A percentile compares a stretch with the other conserved stretches of the same genome.
Evolutionary conservation across 1,139 yeast species (phyloP).

Genomic region (Yamadazyma spencermartinsiae): DNA sequence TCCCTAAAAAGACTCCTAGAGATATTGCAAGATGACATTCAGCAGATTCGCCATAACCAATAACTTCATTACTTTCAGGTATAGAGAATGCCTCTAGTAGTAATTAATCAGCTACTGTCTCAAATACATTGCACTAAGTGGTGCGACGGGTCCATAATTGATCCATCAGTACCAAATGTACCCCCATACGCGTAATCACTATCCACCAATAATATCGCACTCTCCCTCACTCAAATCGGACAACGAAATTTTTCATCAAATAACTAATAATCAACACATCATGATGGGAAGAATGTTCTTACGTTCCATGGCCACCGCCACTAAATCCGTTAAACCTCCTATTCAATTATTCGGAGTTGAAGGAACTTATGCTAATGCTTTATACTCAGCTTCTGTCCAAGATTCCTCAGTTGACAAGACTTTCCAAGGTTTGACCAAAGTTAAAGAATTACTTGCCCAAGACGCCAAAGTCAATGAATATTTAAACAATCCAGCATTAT

Average conservation of each 20-base stretch:
- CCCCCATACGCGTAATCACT: constrained; percentile 7
- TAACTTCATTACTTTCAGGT: too few relatives aligned
- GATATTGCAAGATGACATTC: too few relatives aligned
- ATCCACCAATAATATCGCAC: constrained; percentile 14
- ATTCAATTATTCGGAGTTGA: constrained; percentile 93
- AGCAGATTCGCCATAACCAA: too few relatives aligned
- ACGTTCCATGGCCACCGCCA: constrained; percentile 71
- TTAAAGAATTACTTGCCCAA: constrained; percentile 54
- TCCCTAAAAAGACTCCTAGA: too few relatives aligned
- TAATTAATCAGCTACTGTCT: too few relatives aligned
- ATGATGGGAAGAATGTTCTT: constrained; percentile 65
- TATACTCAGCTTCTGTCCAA: constrained; percentile 89
- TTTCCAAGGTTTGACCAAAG: constrained; percentile 61
- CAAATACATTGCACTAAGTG: too few relatives aligned
- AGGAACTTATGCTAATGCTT: constrained; percentile 95
- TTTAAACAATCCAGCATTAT: constrained; percentile 82
- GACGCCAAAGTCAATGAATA: constrained; percentile 66
- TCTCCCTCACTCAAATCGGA: too few relatives aligned
- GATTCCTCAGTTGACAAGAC: constrained; percentile 75
- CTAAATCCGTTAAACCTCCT: constrained; percentile 73
- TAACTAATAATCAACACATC: constrained; percentile 2
- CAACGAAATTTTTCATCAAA: constrained; percentile 3
- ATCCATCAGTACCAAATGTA: background rate
- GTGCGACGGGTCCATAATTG: background rate
- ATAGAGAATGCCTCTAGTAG: too few relatives aligned